Base-by-base conservation (phyloP, 768 basidiomycete species). In the Termitomyces sp. region DNA sequence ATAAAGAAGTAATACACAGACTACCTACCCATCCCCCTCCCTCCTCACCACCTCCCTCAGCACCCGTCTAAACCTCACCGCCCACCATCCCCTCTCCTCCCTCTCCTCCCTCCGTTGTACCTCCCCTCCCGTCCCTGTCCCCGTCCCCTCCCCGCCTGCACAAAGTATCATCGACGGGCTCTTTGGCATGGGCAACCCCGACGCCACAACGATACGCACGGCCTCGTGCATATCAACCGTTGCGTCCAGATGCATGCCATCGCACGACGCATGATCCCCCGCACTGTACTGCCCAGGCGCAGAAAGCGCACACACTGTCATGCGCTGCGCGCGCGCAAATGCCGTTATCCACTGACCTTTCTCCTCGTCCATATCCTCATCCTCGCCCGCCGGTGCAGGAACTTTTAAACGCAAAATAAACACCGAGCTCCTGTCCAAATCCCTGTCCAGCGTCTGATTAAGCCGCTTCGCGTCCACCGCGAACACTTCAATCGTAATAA, bases 1-100 rank as follows among this genome's bases (percentile, higher is more conserved):
- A n/a, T n/a, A n/a, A n/a, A n/a, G 90, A 89, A 16, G 89, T 87
- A 54, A 92, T 68, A 61, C 87, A 88, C 15, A 85, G 9, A 31
- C 9, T 31, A 33, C 39, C 39, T 9, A n/a, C 39, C 7, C n/a
- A 41, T 20, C 39, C 8, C 39, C 39, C 39, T 41, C 39, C 39
- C 39, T 41, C 39, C 39, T 20, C 18, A 41, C 39, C 18, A 41
- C 39, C 39, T 41, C 39, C 39, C 39, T 41, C 39, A 41, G 4
- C 39, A 41, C 39, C 2, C 39, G 18, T 10, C 39, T 41, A 20
- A 41, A 41, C 39, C 55, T 8, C 60, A 15, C 51, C 29, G 22
- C 51, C 51, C 41, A 41, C 39, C 39, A 41, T n/a, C 39, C 39
- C 39, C 39, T 41, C n/a, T 41, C 39, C 39, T 41, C 39, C 39